Evolutionary conservation across 805 yeast species (phyloP).

Genomic region (Barnettozyma siamensis): DNA sequence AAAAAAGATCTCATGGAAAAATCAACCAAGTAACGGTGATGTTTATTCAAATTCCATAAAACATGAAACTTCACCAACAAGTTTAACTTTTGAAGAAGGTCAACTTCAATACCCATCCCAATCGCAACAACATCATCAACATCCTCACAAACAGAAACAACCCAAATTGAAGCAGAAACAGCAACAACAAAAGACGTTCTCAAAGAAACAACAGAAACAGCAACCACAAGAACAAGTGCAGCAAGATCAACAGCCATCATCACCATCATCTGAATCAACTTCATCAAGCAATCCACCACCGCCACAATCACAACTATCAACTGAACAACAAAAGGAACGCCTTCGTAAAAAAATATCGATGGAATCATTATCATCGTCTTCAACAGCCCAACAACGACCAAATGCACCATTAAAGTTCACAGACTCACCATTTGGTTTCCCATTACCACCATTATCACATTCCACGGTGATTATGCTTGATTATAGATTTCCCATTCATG

Average conservation of each 20-base stretch:
- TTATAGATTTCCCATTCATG: constrained; percentile 87
- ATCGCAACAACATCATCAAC: constrained; percentile 2
- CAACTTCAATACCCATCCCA: constrained; percentile 1
- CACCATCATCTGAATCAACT: background rate
- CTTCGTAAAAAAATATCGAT: constrained; percentile 25
- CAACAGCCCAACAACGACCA: constrained; percentile 30
- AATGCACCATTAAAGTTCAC: constrained; percentile 56
- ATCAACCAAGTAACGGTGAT: constrained; percentile 6
- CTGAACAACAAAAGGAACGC: constrained; percentile 12
- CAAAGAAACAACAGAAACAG: too few species aligned
- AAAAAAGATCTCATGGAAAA: background rate
- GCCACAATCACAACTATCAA: background rate
- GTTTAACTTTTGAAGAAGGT: constrained; percentile 3
- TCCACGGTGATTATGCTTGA: constrained; percentile 78
- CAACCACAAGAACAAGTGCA: background rate
- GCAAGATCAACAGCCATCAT: constrained; percentile 4
- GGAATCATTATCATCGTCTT: constrained; percentile 30
- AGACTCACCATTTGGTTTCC: constrained; percentile 85
- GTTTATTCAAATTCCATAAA: background rate
- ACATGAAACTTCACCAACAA: constrained; percentile 6
- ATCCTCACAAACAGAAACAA: too few species aligned
- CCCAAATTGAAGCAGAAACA: background rate
- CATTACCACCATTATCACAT: constrained; percentile 72
- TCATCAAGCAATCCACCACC: background rate
- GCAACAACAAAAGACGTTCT: background rate